A percentile compares a stretch with the other conserved stretches of the same genome.
phyloP scores from a whole-genome alignment of 2,329 filamentous ascomycete species.

The Colletotrichum orchidophilum region DNA sequence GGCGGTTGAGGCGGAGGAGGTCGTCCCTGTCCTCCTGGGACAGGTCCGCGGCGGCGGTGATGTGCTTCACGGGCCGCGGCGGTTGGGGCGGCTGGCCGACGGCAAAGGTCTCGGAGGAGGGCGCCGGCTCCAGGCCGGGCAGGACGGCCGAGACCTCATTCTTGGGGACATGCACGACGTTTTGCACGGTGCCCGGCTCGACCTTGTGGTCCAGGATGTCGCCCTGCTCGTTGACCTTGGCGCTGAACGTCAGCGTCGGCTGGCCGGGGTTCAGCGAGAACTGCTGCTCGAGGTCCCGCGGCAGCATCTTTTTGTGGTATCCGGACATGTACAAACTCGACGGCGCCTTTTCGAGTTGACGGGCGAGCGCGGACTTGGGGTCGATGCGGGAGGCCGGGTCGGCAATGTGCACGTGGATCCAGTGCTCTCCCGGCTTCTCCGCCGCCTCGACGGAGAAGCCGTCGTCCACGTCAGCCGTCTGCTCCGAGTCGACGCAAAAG shows the following conservation, averaged over 20 bases:
- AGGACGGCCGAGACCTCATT: constrained; percentile 28
- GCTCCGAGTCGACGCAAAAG: constrained; percentile 77
- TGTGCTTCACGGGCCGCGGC: constrained; percentile 47
- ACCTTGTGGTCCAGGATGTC: constrained; percentile 64
- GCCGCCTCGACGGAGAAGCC: constrained; percentile 76
- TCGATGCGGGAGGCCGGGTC: constrained; percentile 78
- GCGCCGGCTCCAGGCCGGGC: not conserved
- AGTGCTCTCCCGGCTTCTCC: constrained; percentile 63
- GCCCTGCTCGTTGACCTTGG: constrained; percentile 62
- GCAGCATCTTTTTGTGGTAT: constrained; percentile 67
- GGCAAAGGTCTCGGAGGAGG: constrained; percentile 37
- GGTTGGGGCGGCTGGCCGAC: constrained; percentile 44
- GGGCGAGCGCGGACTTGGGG: constrained; percentile 65
- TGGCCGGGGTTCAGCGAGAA: constrained; percentile 64
- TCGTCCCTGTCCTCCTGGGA: constrained; percentile 53
- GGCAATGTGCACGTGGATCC: constrained; percentile 82
- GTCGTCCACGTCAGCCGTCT: constrained; percentile 80
- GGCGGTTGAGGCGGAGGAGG: constrained; percentile 55
- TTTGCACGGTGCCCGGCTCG: constrained; percentile 60
- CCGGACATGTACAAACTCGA: constrained; percentile 70
- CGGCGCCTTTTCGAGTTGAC: constrained; percentile 68
- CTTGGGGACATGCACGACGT: constrained; percentile 65
- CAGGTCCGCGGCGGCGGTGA: constrained; percentile 55
- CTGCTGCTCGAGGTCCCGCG: constrained; percentile 47
- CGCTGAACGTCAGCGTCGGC: constrained; percentile 70